Base-by-base conservation (phyloP, 306 rosid species). In the Fragaria iinumae region DNA sequence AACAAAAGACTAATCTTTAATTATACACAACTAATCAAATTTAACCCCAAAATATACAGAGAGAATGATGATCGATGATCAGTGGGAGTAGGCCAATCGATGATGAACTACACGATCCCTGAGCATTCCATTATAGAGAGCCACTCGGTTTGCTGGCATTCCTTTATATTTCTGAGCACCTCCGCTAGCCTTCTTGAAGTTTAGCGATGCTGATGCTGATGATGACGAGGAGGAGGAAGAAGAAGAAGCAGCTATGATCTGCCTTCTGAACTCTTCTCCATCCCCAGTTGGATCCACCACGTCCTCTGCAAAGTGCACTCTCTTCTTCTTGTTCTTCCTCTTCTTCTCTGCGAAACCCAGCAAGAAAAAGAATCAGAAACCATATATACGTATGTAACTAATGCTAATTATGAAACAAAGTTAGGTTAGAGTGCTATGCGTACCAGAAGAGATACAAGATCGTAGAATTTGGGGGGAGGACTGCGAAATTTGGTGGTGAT, bases 401-500 rank as follows among this genome's bases (percentile, higher is more conserved):
- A 27, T 60, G 13, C 32, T 3, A n/a, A 17, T 2, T 50, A 69
- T 59, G 17, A n/a, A 8, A 47, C 6, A 38, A 5, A 64, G 78
- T 57, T 57, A 16, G 25, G 0, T 9, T n/a, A n/a, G 38, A 59
- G 55, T 8, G 17, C 60, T 12, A 23, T 9, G 79, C 89, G 4
- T 79, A 95, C 99, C 99, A 1, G 93, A 88, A 27, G 96, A 81
- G 73, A 95, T 84, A 67, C 99, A 92, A 43, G 99, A 88, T 64
- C 98, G 95, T 3, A 89, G 92, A 83, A 78, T 43, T 41, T 86
- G 89, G 16, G 88, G 45, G 0, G 90, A 45, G 21, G 91, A 75
- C 41, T 77, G 79, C 11, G 81, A 32, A 23, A 49, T 67, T 73
- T 69, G 65, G 45, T 67, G 63, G 41, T 76, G 80, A 36, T 71